A percentile compares a stretch with the other conserved stretches of the same genome.
These are phyloP conservation scores for Tricholoma matsutake DNA, from an alignment of 768 basidiomycete species.

Conservation along the genomic window DNA sequence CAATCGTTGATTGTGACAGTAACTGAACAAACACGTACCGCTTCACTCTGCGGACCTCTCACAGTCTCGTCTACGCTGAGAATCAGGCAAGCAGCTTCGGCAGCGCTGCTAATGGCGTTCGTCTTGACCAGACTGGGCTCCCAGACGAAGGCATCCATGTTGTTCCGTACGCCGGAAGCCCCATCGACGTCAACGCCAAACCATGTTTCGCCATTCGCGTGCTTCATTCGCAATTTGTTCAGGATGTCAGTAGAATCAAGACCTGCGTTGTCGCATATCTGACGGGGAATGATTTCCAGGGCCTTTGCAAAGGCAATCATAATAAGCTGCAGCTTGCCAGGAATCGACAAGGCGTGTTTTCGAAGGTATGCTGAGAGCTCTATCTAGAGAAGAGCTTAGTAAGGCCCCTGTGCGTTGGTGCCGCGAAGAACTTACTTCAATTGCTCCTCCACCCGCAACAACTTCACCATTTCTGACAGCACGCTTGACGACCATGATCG, in stretches of 20 bases:
- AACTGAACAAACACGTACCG: slow-evolving; percentile 46
- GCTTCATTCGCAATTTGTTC: slow-evolving; percentile 96
- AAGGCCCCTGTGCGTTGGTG: not conserved
- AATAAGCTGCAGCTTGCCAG: slow-evolving; percentile 93
- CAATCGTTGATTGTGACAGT: not conserved
- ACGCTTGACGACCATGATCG: slow-evolving; percentile 99
- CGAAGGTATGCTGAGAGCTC: slow-evolving; percentile 94
- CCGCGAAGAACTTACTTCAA: slow-evolving; percentile 60
- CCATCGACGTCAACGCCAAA: slow-evolving; percentile 94
- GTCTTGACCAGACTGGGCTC: slow-evolving; percentile 94
- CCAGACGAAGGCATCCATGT: slow-evolving; percentile 98
- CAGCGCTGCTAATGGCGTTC: slow-evolving; percentile 93
- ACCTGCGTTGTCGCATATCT: slow-evolving; percentile 98
- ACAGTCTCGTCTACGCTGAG: slow-evolving; percentile 98
- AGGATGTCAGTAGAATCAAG: slow-evolving; percentile 96
- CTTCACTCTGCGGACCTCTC: slow-evolving; percentile 90
- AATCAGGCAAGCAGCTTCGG: slow-evolving; percentile 95
- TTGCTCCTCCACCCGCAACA: slow-evolving; percentile 96
- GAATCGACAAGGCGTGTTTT: slow-evolving; percentile 86
- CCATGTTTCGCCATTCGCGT: slow-evolving; percentile 87
- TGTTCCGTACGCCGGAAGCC: slow-evolving; percentile 84
- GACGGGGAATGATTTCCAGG: slow-evolving; percentile 94
- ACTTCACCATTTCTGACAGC: slow-evolving; percentile 94
- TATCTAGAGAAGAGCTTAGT: slow-evolving; percentile 59
- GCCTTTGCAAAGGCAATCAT: slow-evolving; percentile 96